Conservation (phyloP, 257 asterid species). For the Ilex asprella region DNA sequence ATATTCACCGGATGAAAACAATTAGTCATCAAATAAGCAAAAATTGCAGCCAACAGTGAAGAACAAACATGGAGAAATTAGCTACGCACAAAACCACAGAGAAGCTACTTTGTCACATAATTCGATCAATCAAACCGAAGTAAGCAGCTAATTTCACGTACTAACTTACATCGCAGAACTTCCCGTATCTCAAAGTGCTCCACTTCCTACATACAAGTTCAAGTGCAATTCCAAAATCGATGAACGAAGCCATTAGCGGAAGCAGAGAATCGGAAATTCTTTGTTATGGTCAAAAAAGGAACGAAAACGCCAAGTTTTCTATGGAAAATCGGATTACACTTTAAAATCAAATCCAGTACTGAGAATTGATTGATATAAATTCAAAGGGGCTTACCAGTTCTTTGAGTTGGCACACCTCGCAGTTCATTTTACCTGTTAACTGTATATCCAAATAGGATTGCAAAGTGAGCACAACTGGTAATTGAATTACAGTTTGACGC, state of each 20-base stretch:
- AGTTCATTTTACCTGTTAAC: conserved; percentile 44
- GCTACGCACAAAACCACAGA: neutral
- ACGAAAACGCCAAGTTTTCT: neutral
- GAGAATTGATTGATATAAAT: neutral
- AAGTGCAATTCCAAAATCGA: conserved; percentile 6
- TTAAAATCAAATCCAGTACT: neutral
- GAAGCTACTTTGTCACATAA: neutral
- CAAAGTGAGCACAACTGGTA: neutral
- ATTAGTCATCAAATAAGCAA: too few relatives aligned
- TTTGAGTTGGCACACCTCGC: conserved; percentile 83
- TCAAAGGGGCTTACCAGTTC: conserved; percentile 59
- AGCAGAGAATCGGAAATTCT: neutral
- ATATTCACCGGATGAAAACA: too few relatives aligned
- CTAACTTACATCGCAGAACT: conserved; percentile 81
- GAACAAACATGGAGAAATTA: too few relatives aligned
- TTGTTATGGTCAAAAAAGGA: neutral
- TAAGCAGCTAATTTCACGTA: neutral
- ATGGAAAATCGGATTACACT: neutral
- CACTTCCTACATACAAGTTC: conserved; percentile 51
- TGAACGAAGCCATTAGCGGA: too few relatives aligned
- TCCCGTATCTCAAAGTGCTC: conserved; percentile 91
- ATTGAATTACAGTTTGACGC: conserved; percentile 10
- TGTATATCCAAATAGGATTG: neutral
- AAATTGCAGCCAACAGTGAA: too few relatives aligned
- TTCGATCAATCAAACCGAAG: conserved; percentile 1